These are phyloP conservation scores for Heliosperma pusillum DNA, from an alignment of 148 eudicot species.

Conservation along the genomic window DNA sequence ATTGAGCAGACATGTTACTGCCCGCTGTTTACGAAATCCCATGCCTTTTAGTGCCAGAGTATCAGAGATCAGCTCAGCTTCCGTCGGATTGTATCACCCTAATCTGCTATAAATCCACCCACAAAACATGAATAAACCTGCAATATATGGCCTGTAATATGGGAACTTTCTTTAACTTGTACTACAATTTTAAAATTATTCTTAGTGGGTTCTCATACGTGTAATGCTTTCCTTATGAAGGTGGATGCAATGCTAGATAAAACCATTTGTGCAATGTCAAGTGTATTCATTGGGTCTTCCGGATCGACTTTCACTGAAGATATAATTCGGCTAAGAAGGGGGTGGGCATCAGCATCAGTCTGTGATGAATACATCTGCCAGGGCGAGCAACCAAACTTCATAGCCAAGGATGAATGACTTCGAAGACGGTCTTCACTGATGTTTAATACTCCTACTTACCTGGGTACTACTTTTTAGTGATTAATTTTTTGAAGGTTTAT, in stretches of 20 bases:
- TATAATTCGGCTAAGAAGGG: slow-evolving; percentile 80
- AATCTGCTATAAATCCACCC: too few relatives aligned
- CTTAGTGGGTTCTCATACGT: background rate
- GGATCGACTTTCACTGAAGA: slow-evolving; percentile 99
- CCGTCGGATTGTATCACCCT: too few relatives aligned
- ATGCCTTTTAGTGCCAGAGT: too few relatives aligned
- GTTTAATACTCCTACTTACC: background rate
- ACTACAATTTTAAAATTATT: background rate
- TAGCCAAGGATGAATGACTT: slow-evolving; percentile 82
- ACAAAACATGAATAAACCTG: too few relatives aligned
- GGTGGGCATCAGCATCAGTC: slow-evolving; percentile 76
- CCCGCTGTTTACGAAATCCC: too few relatives aligned
- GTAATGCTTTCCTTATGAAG: slow-evolving; percentile 37
- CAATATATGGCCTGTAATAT: too few relatives aligned
- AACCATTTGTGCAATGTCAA: slow-evolving; percentile 83
- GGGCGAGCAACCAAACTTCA: slow-evolving; percentile 79
- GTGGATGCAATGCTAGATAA: slow-evolving; percentile 99
- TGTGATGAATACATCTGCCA: slow-evolving; percentile 93
- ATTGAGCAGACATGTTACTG: too few relatives aligned
- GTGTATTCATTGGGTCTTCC: slow-evolving; percentile 82
- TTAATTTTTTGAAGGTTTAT: background rate
- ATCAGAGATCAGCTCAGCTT: too few relatives aligned
- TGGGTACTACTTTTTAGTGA: slow-evolving; percentile 2
- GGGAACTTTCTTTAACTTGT: too few relatives aligned
- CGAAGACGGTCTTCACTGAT: background rate